These are phyloP conservation scores for Aspergillus nanangensis DNA, from an alignment of 495 filamentous ascomycete genomes.

Conservation along the genomic window DNA sequence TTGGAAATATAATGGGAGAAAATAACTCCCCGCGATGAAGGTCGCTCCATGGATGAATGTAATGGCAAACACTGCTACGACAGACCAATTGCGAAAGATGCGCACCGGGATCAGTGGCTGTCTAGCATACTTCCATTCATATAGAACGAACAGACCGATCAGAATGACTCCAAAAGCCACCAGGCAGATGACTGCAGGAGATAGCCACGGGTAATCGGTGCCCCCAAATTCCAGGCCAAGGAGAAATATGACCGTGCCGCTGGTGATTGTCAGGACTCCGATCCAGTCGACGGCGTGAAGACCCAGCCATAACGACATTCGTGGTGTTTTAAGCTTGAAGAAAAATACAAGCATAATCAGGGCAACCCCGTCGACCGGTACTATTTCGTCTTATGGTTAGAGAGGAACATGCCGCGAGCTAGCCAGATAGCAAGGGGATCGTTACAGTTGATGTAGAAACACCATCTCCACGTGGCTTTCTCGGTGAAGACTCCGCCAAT, in stretches of 20 bases:
- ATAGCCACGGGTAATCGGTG: constrained; percentile 59
- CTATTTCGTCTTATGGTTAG: no score
- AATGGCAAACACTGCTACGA: constrained; percentile 34
- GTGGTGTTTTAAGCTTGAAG: constrained; percentile 59
- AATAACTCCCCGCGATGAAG: constrained; percentile 44
- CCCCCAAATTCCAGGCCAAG: constrained; percentile 69
- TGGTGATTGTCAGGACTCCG: constrained; percentile 56
- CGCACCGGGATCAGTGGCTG: constrained; percentile 67
- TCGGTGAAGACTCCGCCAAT: constrained; percentile 68
- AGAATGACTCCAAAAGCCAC: constrained; percentile 61
- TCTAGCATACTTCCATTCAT: constrained; percentile 63
- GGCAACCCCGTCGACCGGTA: background rate
- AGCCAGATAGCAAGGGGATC: no score
- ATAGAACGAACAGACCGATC: constrained; percentile 53
- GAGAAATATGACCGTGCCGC: constrained; percentile 64
- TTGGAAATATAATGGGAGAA: constrained; percentile 52
- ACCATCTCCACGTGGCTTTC: constrained; percentile 18
- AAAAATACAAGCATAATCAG: constrained; percentile 53
- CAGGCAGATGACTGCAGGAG: constrained; percentile 63
- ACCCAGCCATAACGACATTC: constrained; percentile 57
- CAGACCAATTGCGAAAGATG: constrained; percentile 54
- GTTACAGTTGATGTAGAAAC: constrained; percentile 56
- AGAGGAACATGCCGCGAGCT: no score
- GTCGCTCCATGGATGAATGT: constrained; percentile 37
- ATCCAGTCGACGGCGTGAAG: constrained; percentile 67